phyloP scores from a whole-genome alignment of 2,329 filamentous ascomycete species.

The Claviceps sp. region DNA sequence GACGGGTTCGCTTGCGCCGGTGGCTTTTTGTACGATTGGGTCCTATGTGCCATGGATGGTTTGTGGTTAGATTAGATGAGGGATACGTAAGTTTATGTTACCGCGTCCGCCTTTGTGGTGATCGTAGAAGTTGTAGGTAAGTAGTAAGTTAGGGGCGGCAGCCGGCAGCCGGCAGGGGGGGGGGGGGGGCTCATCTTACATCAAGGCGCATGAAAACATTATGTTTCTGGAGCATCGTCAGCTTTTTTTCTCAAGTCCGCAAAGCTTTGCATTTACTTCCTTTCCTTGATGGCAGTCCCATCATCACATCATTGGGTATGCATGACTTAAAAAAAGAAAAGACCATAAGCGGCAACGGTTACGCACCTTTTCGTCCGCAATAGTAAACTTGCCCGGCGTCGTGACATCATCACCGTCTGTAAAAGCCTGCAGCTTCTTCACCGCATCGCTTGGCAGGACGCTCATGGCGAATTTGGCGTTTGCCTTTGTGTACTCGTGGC shows the following conservation, averaged over 20 bases:
- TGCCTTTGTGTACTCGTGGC: constrained; percentile 95
- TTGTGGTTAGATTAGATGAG: not conserved
- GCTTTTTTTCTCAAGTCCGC: not conserved
- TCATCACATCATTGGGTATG: too few relatives aligned
- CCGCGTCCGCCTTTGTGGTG: too few relatives aligned
- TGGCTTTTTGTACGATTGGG: constrained; percentile 69
- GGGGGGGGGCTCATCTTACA: constrained; percentile 32
- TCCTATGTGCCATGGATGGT: constrained; percentile 37
- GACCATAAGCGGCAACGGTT: not conserved
- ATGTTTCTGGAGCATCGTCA: constrained; percentile 46
- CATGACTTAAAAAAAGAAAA: not conserved
- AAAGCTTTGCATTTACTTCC: too few relatives aligned
- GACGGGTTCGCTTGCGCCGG: constrained; percentile 65
- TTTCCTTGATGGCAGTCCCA: too few relatives aligned
- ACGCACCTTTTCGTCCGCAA: constrained; percentile 84
- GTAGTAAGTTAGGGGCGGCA: too few relatives aligned
- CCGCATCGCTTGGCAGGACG: constrained; percentile 59
- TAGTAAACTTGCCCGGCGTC: constrained; percentile 79
- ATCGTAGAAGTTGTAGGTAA: too few relatives aligned
- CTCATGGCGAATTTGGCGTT: constrained; percentile 82
- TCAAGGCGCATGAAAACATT: constrained; percentile 93
- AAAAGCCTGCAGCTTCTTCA: constrained; percentile 66
- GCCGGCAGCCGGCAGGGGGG: too few relatives aligned
- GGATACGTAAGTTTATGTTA: too few relatives aligned
- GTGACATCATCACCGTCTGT: constrained; percentile 73